phyloP scores from a whole-genome alignment of 441 rosid species.

The Gossypium schwendimanii region DNA sequence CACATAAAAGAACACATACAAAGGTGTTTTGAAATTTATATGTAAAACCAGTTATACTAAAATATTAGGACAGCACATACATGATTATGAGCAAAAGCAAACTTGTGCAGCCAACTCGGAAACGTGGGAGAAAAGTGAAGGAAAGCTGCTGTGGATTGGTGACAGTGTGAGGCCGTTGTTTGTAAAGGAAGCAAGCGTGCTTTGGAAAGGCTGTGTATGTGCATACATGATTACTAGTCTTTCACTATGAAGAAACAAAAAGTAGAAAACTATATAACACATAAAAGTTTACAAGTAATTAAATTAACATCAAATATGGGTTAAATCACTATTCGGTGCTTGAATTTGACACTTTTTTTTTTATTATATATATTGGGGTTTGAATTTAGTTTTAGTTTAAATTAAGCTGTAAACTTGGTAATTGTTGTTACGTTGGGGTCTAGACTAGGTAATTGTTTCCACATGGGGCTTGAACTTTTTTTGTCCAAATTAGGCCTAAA shows the following conservation, averaged over 20 bases:
- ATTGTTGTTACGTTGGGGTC: too few species aligned
- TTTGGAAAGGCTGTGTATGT: neutral
- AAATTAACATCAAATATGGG: too few species aligned
- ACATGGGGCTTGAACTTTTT: too few species aligned
- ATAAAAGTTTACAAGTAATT: neutral
- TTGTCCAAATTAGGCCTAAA: too few species aligned
- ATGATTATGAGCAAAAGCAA: neutral
- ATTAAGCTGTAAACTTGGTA: too few species aligned
- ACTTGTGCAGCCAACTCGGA: neutral
- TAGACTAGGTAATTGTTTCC: too few species aligned
- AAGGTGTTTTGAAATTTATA: neutral
- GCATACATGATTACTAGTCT: neutral
- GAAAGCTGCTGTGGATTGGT: neutral
- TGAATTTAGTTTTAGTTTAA: too few species aligned
- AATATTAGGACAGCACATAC: neutral
- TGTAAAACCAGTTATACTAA: neutral
- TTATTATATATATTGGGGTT: too few species aligned
- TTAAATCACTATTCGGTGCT: neutral
- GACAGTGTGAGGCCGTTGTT: neutral
- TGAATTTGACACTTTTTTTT: too few species aligned
- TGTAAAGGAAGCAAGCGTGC: slow-evolving; percentile 13
- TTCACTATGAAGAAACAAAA: neutral
- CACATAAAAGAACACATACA: too few species aligned
- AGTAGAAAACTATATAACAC: neutral
- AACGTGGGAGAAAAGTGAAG: neutral